These are phyloP conservation scores for Panicum hallii DNA, from an alignment of 202 grass and related monocot genomes.

Conservation along the genomic window DNA sequence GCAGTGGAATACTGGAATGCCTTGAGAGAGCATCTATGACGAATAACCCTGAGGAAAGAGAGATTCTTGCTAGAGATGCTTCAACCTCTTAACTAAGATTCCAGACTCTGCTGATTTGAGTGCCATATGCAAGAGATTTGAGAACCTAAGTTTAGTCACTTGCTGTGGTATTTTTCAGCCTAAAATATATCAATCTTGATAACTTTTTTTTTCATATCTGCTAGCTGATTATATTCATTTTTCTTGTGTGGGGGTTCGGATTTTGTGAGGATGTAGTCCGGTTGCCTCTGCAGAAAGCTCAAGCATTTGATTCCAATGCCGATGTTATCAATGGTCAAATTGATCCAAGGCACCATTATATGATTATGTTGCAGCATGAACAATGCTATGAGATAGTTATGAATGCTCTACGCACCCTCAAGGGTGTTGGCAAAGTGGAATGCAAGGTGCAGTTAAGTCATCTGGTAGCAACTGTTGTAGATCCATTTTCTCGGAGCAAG, in stretches of 20 bases:
- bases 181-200: conserved; percentile 11
- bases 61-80: conserved; percentile 88
- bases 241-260: conserved; percentile 47
- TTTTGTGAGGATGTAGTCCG: conserved; percentile 92
- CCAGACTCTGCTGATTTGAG: conserved; percentile 86
- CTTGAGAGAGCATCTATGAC: conserved; percentile 83
- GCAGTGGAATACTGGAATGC: conserved; percentile 87
- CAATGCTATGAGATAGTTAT: conserved; percentile 91
- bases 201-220: neutral
- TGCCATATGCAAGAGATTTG: conserved; percentile 96
- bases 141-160: conserved; percentile 73
- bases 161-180: conserved; percentile 12
- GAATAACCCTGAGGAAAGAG: conserved; percentile 66
- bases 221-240: conserved; percentile 15
- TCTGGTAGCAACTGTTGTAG: conserved; percentile 59
- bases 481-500: conserved; percentile 77
- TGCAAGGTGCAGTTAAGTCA: conserved; percentile 37
- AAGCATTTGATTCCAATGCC: conserved; percentile 74
- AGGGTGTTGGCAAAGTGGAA: conserved; percentile 59
- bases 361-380: conserved; percentile 58
- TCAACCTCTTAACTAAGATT: conserved; percentile 78
- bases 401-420: conserved; percentile 74
- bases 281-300: conserved; percentile 87
- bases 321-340: conserved; percentile 63
- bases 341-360: conserved; percentile 60